Conservation (phyloP, 257 asterid species). For the Nicotiana obtusifolia region DNA sequence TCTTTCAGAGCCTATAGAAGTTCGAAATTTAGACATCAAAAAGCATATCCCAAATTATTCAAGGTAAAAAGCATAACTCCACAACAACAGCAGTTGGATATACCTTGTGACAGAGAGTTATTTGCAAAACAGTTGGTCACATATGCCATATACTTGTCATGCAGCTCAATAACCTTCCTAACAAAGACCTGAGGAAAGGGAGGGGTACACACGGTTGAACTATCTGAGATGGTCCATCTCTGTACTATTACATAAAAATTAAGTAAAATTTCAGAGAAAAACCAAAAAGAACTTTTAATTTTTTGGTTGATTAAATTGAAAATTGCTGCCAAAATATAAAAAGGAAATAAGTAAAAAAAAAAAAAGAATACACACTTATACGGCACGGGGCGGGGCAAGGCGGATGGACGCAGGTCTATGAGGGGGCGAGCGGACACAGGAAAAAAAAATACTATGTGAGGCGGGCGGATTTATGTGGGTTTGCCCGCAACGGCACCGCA, state of each 20-base stretch:
- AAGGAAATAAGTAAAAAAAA: no score
- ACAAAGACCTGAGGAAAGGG: constrained; percentile 34
- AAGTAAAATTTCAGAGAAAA: neutral
- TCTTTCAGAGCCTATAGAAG: constrained; percentile 40
- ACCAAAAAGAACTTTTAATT: no score
- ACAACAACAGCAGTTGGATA: neutral
- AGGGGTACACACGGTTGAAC: neutral
- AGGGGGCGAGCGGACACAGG: no score
- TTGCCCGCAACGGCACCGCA: no score
- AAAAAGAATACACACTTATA: no score
- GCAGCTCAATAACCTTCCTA: constrained; percentile 38
- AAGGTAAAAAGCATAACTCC: neutral
- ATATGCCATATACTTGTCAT: constrained; percentile 38
- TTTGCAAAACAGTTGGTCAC: constrained; percentile 38
- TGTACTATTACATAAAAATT: neutral
- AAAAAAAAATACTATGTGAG: no score
- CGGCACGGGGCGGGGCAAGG: no score
- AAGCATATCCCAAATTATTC: neutral
- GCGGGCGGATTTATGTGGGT: no score
- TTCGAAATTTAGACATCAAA: neutral
- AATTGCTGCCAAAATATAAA: no score
- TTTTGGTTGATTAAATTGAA: no score
- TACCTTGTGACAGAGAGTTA: constrained; percentile 42
- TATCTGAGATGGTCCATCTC: no score
- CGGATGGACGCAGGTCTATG: no score